Conservation (phyloP, 2,329 filamentous ascomycete genomes). For the Monosporascus sp. region DNA sequence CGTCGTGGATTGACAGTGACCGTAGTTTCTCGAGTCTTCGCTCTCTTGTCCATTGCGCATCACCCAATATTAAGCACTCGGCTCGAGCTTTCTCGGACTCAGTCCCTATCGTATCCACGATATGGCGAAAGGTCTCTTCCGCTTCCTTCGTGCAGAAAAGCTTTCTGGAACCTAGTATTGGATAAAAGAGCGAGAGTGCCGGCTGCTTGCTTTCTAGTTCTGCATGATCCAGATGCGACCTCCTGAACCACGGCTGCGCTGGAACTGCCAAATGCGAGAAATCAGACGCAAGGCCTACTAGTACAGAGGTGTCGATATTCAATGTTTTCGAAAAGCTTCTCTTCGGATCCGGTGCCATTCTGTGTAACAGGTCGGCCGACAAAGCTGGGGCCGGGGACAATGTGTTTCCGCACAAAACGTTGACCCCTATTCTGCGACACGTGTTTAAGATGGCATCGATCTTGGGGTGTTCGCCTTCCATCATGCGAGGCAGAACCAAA, state of each 20-base stretch:
- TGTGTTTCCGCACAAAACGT: conserved; percentile 16
- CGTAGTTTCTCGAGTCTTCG: conserved; percentile 26
- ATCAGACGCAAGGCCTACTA: conserved; percentile 69
- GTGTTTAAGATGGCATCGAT: conserved; percentile 21
- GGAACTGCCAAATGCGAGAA: conserved; percentile 53
- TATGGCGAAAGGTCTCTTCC: conserved; percentile 60
- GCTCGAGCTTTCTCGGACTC: conserved; percentile 56
- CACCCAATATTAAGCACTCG: conserved; percentile 47
- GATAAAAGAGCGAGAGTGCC: conserved; percentile 58
- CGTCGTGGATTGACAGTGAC: conserved; percentile 31
- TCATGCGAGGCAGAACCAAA: conserved; percentile 24
- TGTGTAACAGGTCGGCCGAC: conserved; percentile 14
- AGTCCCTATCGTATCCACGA: conserved; percentile 60
- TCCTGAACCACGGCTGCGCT: conserved; percentile 41
- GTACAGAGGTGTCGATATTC: conserved; percentile 64
- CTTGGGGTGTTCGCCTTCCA: conserved; percentile 17
- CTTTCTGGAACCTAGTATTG: conserved; percentile 48
- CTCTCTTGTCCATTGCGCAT: conserved; percentile 14
- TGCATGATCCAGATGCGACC: conserved; percentile 59
- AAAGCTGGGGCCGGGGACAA: conserved; percentile 15
- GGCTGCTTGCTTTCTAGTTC: conserved; percentile 58
- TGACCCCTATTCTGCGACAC: conserved; percentile 22
- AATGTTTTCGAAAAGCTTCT: conserved; percentile 27
- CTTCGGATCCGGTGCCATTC: conserved; percentile 24
- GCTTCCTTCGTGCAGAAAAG: conserved; percentile 66